phyloP scores from a whole-genome alignment of 176 grass and related monocot species.

The Ensete glaucum region DNA sequence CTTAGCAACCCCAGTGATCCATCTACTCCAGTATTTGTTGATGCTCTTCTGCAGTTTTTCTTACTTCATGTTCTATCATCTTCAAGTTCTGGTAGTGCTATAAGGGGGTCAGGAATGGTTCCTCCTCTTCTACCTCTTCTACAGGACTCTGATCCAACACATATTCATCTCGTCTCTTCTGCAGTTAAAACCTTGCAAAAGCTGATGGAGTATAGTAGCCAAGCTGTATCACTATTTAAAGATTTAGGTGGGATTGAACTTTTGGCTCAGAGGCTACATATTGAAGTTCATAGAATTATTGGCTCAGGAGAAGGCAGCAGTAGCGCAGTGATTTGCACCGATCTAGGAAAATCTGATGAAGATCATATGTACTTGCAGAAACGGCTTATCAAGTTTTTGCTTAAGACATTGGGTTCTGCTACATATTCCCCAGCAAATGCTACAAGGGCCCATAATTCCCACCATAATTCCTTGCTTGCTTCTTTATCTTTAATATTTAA shows the following conservation, averaged over 20 bases:
- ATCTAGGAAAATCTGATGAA: conserved; percentile 58
- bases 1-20: conserved; percentile 81
- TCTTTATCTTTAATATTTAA: conserved; percentile 92
- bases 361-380: conserved; percentile 80
- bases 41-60: conserved; percentile 93
- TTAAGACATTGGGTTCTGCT: conserved; percentile 88
- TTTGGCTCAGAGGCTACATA: conserved; percentile 73
- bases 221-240: conserved; percentile 92
- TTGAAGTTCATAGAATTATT: conserved; percentile 85
- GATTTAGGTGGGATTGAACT: conserved; percentile 88
- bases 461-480: conserved; percentile 68
- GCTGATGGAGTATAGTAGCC: conserved; percentile 90
- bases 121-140: conserved; percentile 75
- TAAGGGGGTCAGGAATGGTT: conserved; percentile 82
- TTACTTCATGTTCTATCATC: conserved; percentile 94
- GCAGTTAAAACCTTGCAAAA: conserved; percentile 94
- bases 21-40: conserved; percentile 83
- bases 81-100: conserved; percentile 83
- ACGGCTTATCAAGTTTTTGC: conserved; percentile 81
- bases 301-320: conserved; percentile 31
- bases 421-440: conserved; percentile 91
- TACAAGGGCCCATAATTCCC: conserved; percentile 53
- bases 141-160: conserved; percentile 71
- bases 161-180: conserved; percentile 84
- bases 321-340: conserved; percentile 44